Percentiles rank a stretch among this genome's conserved stretches.
Conservation (phyloP, 2,329 filamentous ascomycete genomes). For the Monilinia fructigena region DNA sequence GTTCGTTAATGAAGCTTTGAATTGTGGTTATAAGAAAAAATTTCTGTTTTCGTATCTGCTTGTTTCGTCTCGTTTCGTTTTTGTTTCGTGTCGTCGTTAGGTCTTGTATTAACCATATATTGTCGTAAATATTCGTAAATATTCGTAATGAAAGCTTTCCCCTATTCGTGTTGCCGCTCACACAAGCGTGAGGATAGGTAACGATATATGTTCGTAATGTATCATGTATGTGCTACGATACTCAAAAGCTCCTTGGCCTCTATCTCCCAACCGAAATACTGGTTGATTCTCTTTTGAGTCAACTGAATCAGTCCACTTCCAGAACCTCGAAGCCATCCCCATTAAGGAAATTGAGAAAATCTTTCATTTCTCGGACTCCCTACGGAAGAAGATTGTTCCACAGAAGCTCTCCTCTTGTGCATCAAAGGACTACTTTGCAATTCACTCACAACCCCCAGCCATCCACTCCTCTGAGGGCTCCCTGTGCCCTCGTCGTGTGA, state of each 20-base stretch:
- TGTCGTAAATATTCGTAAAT: slow-evolving; percentile 1
- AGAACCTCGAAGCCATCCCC: neutral
- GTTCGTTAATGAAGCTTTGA: neutral
- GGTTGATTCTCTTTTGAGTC: neutral
- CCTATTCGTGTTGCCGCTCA: too few relatives aligned
- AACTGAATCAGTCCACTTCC: neutral
- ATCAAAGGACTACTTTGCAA: slow-evolving; percentile 60
- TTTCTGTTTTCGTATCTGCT: neutral
- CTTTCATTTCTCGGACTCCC: slow-evolving; percentile 8
- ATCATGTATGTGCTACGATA: slow-evolving; percentile 3
- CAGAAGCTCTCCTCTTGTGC: slow-evolving; percentile 61
- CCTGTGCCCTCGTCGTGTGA: slow-evolving; percentile 50
- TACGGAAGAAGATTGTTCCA: slow-evolving; percentile 46
- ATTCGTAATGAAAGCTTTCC: neutral
- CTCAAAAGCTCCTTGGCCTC: neutral
- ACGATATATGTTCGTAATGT: neutral
- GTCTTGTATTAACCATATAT: neutral
- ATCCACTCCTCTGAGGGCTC: slow-evolving; percentile 53
- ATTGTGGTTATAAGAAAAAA: neutral
- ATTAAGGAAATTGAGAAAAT: slow-evolving; percentile 14
- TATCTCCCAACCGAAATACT: neutral
- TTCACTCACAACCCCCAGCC: slow-evolving; percentile 63
- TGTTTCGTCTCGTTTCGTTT: neutral
- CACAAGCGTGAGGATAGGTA: neutral
- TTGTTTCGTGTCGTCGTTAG: neutral